These are phyloP conservation scores for Phytophthora palmivora DNA, from an alignment of 352 stramenopile genomes.

Conservation along the genomic window DNA sequence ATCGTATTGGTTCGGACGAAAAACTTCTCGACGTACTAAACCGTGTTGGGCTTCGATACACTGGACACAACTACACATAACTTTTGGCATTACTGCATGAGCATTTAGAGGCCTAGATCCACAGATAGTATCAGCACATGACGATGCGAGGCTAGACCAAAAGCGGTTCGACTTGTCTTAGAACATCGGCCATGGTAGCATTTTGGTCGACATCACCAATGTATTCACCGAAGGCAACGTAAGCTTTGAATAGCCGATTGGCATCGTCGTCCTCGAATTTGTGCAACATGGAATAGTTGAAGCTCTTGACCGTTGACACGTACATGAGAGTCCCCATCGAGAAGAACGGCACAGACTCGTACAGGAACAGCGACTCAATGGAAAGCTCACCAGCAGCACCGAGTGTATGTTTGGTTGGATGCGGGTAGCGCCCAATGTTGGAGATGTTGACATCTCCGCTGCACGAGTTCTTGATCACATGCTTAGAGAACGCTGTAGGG, in stretches of 20 bases:
- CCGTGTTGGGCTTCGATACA: conserved; percentile 17
- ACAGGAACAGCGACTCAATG: conserved; percentile 54
- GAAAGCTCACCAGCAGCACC: conserved; percentile 29
- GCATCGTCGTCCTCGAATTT: conserved; percentile 48
- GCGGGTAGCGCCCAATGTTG: conserved; percentile 40
- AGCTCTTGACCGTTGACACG: conserved; percentile 47
- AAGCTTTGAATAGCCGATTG: conserved; percentile 50
- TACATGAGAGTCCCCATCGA: conserved; percentile 53
- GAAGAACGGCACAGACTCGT: conserved; percentile 60
- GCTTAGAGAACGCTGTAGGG: conserved; percentile 26
- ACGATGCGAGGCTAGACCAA: too few relatives aligned
- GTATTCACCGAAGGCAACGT: conserved; percentile 52
- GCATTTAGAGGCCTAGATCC: too few relatives aligned
- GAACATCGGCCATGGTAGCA: conserved; percentile 45
- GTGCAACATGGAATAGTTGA: conserved; percentile 74
- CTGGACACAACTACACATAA: conserved; percentile 21
- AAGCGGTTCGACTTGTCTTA: conserved; percentile 8
- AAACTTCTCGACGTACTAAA: conserved; percentile 31
- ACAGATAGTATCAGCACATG: too few relatives aligned
- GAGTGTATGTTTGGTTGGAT: conserved; percentile 19
- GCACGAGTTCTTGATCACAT: conserved; percentile 33
- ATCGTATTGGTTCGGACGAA: too few relatives aligned
- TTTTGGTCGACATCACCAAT: conserved; percentile 42
- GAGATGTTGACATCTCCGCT: conserved; percentile 43
- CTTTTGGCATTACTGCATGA: neutral